phyloP scores from a whole-genome alignment of 495 filamentous ascomycete species.

The Aspergillus leporis region DNA sequence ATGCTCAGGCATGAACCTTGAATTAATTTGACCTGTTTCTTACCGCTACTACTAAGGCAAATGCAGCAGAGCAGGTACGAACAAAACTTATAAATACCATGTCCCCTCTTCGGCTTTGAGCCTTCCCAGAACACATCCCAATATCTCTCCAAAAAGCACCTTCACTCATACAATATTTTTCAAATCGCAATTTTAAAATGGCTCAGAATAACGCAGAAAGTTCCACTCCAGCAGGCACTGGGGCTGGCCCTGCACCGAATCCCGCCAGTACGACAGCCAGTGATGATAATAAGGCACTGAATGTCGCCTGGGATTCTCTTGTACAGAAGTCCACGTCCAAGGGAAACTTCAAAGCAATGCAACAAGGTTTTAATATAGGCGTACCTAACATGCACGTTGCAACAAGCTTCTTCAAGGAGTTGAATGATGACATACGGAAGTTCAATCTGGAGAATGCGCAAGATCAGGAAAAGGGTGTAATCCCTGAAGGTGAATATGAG shows the following conservation, averaged over 20 bases:
- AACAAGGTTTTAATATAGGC: neutral
- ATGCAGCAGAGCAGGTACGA: neutral
- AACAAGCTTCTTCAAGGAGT: neutral
- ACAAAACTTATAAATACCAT: conserved; percentile 1
- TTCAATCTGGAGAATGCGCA: neutral
- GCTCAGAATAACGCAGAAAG: neutral
- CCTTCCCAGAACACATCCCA: neutral
- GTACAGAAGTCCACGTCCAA: too few relatives aligned
- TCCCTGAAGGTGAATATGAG: neutral
- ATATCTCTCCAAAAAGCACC: neutral
- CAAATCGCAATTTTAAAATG: neutral
- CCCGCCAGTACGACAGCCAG: too few relatives aligned
- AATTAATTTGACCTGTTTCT: neutral
- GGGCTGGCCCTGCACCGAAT: neutral
- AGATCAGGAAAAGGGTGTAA: conserved; percentile 4
- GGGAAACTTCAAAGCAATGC: neutral
- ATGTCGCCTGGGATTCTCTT: neutral
- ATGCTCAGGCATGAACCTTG: too few relatives aligned
- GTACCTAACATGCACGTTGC: neutral
- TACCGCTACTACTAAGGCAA: neutral
- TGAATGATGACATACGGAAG: neutral
- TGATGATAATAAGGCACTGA: neutral
- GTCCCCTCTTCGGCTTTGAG: neutral
- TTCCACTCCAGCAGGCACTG: conserved; percentile 3
- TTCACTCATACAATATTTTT: neutral